Evolutionary conservation across 1,284 basidiomycete species (phyloP), one percentile per base, ranked within the genome.

Genomic region (Cutaneotrichosporon arboriforme): DNA sequence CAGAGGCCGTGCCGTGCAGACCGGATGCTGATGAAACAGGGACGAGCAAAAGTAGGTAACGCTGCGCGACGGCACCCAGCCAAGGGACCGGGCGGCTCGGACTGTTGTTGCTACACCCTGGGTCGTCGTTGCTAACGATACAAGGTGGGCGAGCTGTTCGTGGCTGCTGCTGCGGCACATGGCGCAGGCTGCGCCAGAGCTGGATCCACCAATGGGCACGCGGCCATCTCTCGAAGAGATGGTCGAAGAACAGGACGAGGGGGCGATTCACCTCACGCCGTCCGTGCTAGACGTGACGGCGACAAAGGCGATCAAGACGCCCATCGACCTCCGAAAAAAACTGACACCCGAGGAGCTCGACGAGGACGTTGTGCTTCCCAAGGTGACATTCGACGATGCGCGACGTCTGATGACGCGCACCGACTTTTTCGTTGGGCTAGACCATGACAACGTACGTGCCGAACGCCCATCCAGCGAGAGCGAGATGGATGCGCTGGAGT

Each of bases 391-490:
- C 49, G 69, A 70, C 47, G 69, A 72, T 21, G 74, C 71, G 9
- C 59, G 74, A 39, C 62, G 86, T 66, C 84, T 90, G 48, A 90
- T 88, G 88, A 90, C 87, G 0, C 77, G 88, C 26, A 77, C 87
- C 3, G 88, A 90, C 71, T 90, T 87, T 67, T 74, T 90, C 57
- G 85, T 86, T 69, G 68, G 66, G 1, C 59, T 76, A n/a, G 74
- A 77, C 59, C 69, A 74, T 43, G 60, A 63, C 34, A 74, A 76
- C 61, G 73, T 76, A 50, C 59, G 72, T 64, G 8, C 8, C 8
- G n/a, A n/a, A n/a, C n/a, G n/a, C n/a, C n/a, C n/a, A n/a, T n/a
- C n/a, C n/a, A n/a, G n/a, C 14, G 49, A n/a, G 12, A 17, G 13
- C 44, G 18, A 23, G 38, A 39, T 17, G 15, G n/a, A 15, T n/a